phyloP scores from a whole-genome alignment of 768 basidiomycete species.

The Rhizopogon salebrosus region DNA sequence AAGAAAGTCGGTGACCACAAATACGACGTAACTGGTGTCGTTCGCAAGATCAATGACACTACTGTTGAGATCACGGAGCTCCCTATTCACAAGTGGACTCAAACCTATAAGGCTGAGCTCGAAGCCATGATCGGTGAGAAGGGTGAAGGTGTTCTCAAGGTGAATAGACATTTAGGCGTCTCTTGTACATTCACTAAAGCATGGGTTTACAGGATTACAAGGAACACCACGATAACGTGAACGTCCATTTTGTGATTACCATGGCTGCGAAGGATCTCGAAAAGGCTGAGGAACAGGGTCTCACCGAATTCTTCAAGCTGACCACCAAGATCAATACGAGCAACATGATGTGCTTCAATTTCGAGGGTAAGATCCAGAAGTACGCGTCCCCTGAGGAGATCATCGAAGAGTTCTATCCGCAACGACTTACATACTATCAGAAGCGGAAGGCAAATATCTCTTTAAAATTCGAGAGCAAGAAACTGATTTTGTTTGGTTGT shows the following conservation, averaged over 20 bases:
- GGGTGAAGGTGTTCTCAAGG: slow-evolving; percentile 78
- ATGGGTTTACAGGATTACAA: slow-evolving; percentile 74
- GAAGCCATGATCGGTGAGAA: slow-evolving; percentile 89
- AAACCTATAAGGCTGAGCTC: slow-evolving; percentile 85
- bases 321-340: slow-evolving; percentile 77
- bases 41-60: slow-evolving; percentile 74
- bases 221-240: slow-evolving; percentile 91
- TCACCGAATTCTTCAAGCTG: slow-evolving; percentile 90
- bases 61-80: slow-evolving; percentile 94
- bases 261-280: slow-evolving; percentile 78
- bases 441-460: slow-evolving; percentile 75
- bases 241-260: slow-evolving; percentile 82
- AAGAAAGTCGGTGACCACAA: slow-evolving; percentile 79
- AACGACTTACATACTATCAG: slow-evolving; percentile 87
- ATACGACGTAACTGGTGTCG: slow-evolving; percentile 74
- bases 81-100: slow-evolving; percentile 94
- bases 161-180: slow-evolving; percentile 16
- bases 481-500: not conserved
- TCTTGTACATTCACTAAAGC: not conserved
- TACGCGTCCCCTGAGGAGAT: slow-evolving; percentile 89
- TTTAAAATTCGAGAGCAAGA: not conserved
- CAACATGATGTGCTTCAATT: slow-evolving; percentile 99
- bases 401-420: slow-evolving; percentile 87
- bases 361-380: slow-evolving; percentile 92
- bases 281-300: slow-evolving; percentile 85